phyloP scores from a whole-genome alignment of 1,139 yeast genomes.

The Debaryomyces nepalensis region DNA sequence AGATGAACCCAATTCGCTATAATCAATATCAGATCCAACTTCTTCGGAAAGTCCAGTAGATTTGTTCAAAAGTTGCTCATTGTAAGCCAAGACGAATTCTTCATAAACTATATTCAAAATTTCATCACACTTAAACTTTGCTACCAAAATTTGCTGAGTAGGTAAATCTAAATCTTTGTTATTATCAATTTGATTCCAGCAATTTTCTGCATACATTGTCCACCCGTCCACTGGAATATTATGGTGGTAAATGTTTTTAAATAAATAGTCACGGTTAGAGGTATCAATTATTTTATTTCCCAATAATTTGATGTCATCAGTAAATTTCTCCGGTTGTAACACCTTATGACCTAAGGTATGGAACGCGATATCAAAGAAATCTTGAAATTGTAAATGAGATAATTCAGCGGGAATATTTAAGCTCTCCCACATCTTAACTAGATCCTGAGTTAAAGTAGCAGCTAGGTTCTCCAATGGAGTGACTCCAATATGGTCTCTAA shows the following conservation, averaged over 20 bases:
- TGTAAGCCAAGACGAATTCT: conserved; percentile 46
- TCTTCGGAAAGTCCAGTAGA: conserved; percentile 15
- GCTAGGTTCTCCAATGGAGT: conserved; percentile 81
- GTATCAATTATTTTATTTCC: conserved; percentile 62
- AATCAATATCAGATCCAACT: conserved; percentile 29
- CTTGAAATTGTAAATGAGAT: conserved; percentile 56
- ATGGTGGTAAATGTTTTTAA: conserved; percentile 78
- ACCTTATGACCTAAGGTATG: conserved; percentile 85
- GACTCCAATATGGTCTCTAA: conserved; percentile 88
- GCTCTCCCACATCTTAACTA: conserved; percentile 76
- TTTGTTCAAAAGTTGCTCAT: conserved; percentile 20
- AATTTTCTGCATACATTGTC: conserved; percentile 86
- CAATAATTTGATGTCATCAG: conserved; percentile 60
- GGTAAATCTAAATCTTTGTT: conserved; percentile 95
- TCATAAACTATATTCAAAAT: conserved; percentile 59
- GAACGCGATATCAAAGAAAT: conserved; percentile 85
- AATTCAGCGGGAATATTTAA: conserved; percentile 75
- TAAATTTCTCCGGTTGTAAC: conserved; percentile 75
- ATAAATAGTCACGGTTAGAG: conserved; percentile 46
- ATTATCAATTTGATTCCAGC: conserved; percentile 93
- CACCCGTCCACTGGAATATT: conserved; percentile 94
- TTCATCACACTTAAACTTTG: conserved; percentile 94
- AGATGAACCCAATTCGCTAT: conserved; percentile 43
- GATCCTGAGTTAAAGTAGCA: conserved; percentile 68
- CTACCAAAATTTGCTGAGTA: conserved; percentile 93